Percentiles rank a stretch among this genome's conserved stretches.
Evolutionary conservation across 345 rosid species (phyloP).

Genomic region (Turritis glabra): DNA sequence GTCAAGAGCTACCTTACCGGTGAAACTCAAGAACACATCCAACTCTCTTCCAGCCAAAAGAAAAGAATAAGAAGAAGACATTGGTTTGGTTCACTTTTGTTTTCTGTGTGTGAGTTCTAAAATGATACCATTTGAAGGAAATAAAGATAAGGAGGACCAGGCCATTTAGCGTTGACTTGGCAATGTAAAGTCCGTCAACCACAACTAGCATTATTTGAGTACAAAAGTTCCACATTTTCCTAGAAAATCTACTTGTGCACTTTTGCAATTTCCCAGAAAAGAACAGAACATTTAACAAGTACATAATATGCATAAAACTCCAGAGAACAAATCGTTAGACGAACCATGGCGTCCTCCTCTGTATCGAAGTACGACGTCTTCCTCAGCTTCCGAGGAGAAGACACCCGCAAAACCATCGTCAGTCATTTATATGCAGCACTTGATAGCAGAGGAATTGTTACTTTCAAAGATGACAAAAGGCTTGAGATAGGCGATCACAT

Average conservation of each 20-base stretch:
- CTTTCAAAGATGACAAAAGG: background rate
- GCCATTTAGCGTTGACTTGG: background rate
- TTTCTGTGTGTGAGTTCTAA: background rate
- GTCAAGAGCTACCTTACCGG: background rate
- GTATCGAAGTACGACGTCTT: background rate
- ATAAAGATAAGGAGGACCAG: background rate
- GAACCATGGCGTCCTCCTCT: slow-evolving; percentile 6
- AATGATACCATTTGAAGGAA: too few species aligned
- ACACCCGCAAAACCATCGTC: slow-evolving; percentile 1
- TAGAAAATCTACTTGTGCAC: too few species aligned
- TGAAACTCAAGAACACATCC: slow-evolving; percentile 13
- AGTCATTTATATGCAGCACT: background rate
- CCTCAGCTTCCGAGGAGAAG: slow-evolving; percentile 12
- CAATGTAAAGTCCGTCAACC: background rate
- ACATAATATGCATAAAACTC: background rate
- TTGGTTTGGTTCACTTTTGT: too few species aligned
- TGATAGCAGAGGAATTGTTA: slow-evolving; percentile 6
- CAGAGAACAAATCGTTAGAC: background rate
- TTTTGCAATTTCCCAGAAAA: background rate
- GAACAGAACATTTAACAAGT: too few species aligned
- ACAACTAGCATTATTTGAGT: background rate
- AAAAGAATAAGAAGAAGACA: slow-evolving; percentile 9
- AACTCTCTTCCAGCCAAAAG: slow-evolving; percentile 5
- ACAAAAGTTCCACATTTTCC: too few species aligned
- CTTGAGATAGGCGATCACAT: background rate